These are phyloP conservation scores for Orychophragmus violaceus DNA, from an alignment of 345 rosid genomes.

Conservation along the genomic window DNA sequence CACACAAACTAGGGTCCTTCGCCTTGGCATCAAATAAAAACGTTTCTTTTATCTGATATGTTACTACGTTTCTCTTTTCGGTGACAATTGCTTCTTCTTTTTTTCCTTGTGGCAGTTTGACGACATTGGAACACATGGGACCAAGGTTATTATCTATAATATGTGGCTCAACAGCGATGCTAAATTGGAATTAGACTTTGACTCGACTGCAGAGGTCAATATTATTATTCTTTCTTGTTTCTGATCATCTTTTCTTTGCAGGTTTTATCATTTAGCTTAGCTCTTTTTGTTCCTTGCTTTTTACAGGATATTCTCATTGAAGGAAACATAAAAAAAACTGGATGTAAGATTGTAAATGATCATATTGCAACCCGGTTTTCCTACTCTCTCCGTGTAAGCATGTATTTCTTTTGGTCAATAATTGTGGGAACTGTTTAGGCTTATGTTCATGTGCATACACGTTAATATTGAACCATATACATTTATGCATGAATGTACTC, in stretches of 20 bases:
- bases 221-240: slow-evolving; percentile 15
- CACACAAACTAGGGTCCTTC: background rate
- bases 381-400: slow-evolving; percentile 80
- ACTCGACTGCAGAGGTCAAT: slow-evolving; percentile 55
- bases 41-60: background rate
- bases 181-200: slow-evolving; percentile 71
- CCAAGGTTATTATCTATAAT: slow-evolving; percentile 82
- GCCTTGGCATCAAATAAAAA: background rate
- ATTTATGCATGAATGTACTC: slow-evolving; percentile 3
- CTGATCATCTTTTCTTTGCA: background rate
- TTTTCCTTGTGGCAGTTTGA: slow-evolving; percentile 57
- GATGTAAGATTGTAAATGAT: slow-evolving; percentile 50
- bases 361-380: slow-evolving; percentile 59
- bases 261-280: slow-evolving; percentile 4
- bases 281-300: slow-evolving; percentile 7
- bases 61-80: background rate
- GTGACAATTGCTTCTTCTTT: background rate
- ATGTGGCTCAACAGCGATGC: slow-evolving; percentile 70
- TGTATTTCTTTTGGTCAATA: slow-evolving; percentile 9
- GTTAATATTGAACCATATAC: background rate
- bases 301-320: slow-evolving; percentile 71
- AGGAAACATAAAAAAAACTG: slow-evolving; percentile 52
- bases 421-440: background rate
- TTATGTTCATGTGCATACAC: slow-evolving; percentile 5
- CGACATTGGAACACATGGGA: slow-evolving; percentile 73